Base-by-base conservation (phyloP, 2,329 filamentous ascomycete genomes). In the Fusarium sp. region DNA sequence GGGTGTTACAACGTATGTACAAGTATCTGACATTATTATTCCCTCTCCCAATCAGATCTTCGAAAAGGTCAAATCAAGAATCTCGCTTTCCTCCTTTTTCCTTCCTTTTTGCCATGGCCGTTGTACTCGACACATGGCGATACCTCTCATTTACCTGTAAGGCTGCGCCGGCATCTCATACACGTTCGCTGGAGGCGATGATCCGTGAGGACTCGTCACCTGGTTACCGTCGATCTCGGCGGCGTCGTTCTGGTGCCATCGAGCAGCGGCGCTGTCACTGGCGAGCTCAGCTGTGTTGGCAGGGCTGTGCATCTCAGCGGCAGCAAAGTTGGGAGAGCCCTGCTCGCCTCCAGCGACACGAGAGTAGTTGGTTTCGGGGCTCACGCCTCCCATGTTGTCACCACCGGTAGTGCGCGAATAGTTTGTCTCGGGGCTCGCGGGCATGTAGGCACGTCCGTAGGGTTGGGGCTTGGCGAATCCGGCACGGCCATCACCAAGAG, bases 121-220 rank as follows among this genome's bases (percentile, higher is more conserved):
- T 33, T 38, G 29, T 52, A 20, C 18, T 59, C 14, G 20, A 20
- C 42, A 58, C 20, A n/a, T 52, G 58, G n/a, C 58, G 35, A 35
- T 31, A 31, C 22, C 38, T 11, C 40, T 63, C 42, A 29, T 74
- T 77, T 79, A 85, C 66, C 79, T 79, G 71, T 84, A 85, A 33
- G 66, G 71, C 72, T 85, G 80, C 14, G 81, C 74, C 4, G 84
- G 82, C 84, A 86, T 86, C 79, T 86, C 84, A 66, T 84, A 86
- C 6, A 86, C 82, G 74, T 82, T 72, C 79, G 80, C 71, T 76
- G 81, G 73, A 63, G 76, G 77, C 50, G 76, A 66, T 59, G 74
- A 61, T 25, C 73, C 74, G n/a, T 68, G 77, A 29, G 73, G 42
- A 61, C 70, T 78, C 74, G 79, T 72, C 6, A 83, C 78, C 33